Evolutionary conservation across 202 grass and related monocot genomes (phyloP).

Genomic region (Brachypodium distachyon): DNA sequence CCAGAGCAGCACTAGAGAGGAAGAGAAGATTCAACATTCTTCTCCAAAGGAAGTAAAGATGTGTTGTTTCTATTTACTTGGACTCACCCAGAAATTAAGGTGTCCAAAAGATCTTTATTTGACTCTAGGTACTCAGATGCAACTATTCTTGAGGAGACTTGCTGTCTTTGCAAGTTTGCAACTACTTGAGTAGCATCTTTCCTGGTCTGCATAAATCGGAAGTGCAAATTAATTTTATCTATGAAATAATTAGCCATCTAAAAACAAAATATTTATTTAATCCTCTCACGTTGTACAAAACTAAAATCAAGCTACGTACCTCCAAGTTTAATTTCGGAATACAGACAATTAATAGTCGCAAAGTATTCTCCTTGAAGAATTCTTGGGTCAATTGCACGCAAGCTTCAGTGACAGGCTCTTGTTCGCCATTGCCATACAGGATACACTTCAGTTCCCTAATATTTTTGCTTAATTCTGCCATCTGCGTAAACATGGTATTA

Average conservation of each 20-base stretch:
- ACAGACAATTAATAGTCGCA: conserved; percentile 83
- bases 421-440: conserved; percentile 83
- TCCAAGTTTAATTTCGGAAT: conserved; percentile 92
- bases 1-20: neutral
- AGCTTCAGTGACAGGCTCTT: conserved; percentile 81
- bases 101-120: conserved; percentile 98
- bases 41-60: neutral
- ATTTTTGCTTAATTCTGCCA: conserved; percentile 86
- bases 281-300: neutral
- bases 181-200: conserved; percentile 99
- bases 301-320: conserved; percentile 35
- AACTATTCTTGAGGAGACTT: conserved; percentile 76
- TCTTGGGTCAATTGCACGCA: conserved; percentile 90
- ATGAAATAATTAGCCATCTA: neutral
- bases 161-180: conserved; percentile 95
- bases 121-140: conserved; percentile 92
- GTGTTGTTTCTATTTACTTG: neutral
- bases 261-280: neutral
- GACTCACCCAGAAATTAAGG: conserved; percentile 78
- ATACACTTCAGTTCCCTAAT: conserved; percentile 91
- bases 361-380: conserved; percentile 84
- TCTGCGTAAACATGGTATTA: conserved; percentile 41
- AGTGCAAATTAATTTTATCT: neutral
- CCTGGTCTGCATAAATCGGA: conserved; percentile 57
- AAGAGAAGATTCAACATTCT: neutral